A percentile compares a stretch with the other conserved stretches of the same genome.
Conservation (phyloP, 495 filamentous ascomycete genomes). For the Schizothecium vesticola region DNA sequence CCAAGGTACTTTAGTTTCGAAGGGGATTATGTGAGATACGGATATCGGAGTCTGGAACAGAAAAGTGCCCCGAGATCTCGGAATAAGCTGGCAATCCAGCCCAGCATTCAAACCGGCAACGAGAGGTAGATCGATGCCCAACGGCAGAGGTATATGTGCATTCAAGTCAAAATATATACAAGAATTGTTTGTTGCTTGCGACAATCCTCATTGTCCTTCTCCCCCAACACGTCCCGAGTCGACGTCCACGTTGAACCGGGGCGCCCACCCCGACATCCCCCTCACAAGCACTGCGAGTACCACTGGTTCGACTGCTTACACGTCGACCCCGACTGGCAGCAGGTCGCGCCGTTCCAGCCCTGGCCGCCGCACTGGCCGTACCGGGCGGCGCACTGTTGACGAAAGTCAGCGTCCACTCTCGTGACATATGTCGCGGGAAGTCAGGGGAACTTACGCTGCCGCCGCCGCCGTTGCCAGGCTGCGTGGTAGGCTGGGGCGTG, state of each 20-base stretch:
- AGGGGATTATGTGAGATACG: too few species aligned
- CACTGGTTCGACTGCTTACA: conserved; percentile 43
- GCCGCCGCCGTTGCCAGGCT: not conserved
- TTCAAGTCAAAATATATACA: not conserved
- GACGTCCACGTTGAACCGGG: not conserved
- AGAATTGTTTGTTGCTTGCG: not conserved
- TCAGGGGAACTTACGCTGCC: conserved; percentile 7
- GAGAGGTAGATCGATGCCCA: not conserved
- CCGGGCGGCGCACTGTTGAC: conserved; percentile 20
- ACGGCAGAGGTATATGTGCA: not conserved
- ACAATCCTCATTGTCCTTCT: not conserved
- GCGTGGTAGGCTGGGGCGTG: not conserved
- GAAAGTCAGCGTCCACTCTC: not conserved
- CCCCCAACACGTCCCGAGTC: not conserved
- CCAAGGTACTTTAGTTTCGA: too few species aligned
- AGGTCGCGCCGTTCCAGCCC: conserved; percentile 42
- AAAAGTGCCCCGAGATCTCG: too few species aligned
- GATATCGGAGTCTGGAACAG: too few species aligned
- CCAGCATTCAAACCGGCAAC: not conserved
- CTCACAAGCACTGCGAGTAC: conserved; percentile 45
- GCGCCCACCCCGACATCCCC: not conserved
- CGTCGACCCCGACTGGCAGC: conserved; percentile 37
- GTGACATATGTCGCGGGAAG: not conserved
- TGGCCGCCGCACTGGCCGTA: conserved; percentile 49
- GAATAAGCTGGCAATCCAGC: not conserved